These are phyloP conservation scores for Castanospermum australe DNA, from an alignment of 306 rosid genomes.

Conservation along the genomic window DNA sequence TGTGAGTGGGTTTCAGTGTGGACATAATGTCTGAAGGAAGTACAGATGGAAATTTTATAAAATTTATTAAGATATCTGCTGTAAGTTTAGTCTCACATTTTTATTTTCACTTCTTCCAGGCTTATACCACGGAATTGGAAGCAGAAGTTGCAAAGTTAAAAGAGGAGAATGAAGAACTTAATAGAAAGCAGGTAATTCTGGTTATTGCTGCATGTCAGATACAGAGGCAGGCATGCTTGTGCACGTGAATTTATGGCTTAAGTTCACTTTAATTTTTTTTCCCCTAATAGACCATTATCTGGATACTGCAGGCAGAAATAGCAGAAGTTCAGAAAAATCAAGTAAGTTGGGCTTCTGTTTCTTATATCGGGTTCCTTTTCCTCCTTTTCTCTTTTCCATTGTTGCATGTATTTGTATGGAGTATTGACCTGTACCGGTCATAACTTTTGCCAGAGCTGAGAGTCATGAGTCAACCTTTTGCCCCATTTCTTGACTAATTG, in stretches of 20 bases:
- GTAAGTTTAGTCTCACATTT: conserved; percentile 21
- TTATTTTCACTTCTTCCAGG: conserved; percentile 54
- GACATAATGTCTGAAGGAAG: conserved; percentile 8
- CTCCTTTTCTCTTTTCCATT: neutral
- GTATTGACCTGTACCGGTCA: neutral
- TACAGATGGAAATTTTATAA: neutral
- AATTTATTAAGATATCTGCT: conserved; percentile 6
- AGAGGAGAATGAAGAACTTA: conserved; percentile 82
- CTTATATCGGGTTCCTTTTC: neutral
- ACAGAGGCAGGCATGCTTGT: neutral
- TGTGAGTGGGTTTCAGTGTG: conserved; percentile 20
- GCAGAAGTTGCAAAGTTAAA: conserved; percentile 87
- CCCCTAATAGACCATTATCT: conserved; percentile 22
- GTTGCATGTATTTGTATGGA: conserved; percentile 23
- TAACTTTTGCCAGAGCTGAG: neutral
- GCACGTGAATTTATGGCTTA: conserved; percentile 10
- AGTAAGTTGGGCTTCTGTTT: conserved; percentile 43
- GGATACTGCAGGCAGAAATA: conserved; percentile 68
- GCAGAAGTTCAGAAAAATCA: conserved; percentile 84
- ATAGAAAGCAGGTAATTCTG: conserved; percentile 70
- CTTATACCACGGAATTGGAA: conserved; percentile 96
- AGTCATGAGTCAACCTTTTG: neutral
- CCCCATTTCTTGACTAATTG: conserved; percentile 1
- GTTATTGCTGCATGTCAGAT: neutral
- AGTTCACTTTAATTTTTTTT: neutral